phyloP scores from a whole-genome alignment of 768 basidiomycete genomes.

The Chiua virens region DNA sequence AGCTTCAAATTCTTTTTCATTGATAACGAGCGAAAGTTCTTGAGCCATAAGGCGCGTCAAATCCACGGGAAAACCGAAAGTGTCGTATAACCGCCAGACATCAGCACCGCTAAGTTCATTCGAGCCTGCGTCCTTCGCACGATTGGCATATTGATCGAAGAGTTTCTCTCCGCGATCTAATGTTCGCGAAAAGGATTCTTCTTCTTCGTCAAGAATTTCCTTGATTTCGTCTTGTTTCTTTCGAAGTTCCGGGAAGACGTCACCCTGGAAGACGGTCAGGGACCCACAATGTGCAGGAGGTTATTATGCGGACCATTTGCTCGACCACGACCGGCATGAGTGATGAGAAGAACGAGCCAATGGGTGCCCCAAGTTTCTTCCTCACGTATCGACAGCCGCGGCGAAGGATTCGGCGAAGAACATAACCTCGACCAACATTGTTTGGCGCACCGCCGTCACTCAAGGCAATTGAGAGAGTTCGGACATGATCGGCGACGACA shows the following conservation, averaged over 20 bases:
- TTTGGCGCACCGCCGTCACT: constrained; percentile 96
- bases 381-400: constrained; percentile 94
- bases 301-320: constrained; percentile 63
- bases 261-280: constrained; percentile 52
- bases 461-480: constrained; percentile 93
- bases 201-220: constrained; percentile 96
- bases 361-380: constrained; percentile 90
- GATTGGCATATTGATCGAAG: constrained; percentile 83
- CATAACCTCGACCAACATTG: constrained; percentile 96
- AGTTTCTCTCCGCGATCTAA: constrained; percentile 95
- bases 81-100: constrained; percentile 97
- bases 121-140: constrained; percentile 59
- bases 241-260: constrained; percentile 90
- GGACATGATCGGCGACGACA: constrained; percentile 93
- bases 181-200: constrained; percentile 96
- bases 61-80: constrained; percentile 97
- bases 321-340: constrained; percentile 88
- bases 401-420: constrained; percentile 90
- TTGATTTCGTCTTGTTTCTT: constrained; percentile 81
- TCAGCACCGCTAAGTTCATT: constrained; percentile 84
- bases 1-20: constrained; percentile 85
- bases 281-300: background rate
- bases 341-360: constrained; percentile 94
- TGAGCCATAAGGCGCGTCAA: constrained; percentile 97
- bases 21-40: constrained; percentile 80